Conservation (phyloP, 768 basidiomycete genomes). For the Trametes coccinea region DNA sequence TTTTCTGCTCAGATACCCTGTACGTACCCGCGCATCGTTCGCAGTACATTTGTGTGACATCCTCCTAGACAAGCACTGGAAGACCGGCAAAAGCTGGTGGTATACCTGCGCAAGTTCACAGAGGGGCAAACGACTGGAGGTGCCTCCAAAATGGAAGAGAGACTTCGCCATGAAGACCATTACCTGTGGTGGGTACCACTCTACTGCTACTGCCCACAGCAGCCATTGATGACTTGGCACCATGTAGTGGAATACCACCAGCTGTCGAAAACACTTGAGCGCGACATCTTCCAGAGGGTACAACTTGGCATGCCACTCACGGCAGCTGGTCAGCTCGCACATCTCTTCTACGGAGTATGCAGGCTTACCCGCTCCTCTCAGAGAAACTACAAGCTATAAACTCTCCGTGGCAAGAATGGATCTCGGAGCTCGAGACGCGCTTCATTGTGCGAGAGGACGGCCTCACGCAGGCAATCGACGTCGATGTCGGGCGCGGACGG, state of each 20-base stretch:
- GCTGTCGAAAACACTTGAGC: slow-evolving; percentile 56
- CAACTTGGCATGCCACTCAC: slow-evolving; percentile 78
- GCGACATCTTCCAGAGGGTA: slow-evolving; percentile 82
- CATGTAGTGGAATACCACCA: slow-evolving; percentile 64
- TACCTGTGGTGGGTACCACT: slow-evolving; percentile 59
- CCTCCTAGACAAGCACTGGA: slow-evolving; percentile 52
- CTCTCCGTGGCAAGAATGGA: slow-evolving; percentile 70
- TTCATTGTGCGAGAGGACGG: slow-evolving; percentile 63
- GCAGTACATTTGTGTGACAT: slow-evolving; percentile 27
- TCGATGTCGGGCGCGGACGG: slow-evolving; percentile 69
- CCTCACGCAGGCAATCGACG: slow-evolving; percentile 54
- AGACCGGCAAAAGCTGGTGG: slow-evolving; percentile 64
- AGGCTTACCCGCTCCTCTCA: slow-evolving; percentile 8
- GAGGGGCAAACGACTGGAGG: slow-evolving; percentile 46
- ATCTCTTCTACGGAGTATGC: background rate
- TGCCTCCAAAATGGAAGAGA: slow-evolving; percentile 53
- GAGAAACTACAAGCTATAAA: slow-evolving; percentile 82
- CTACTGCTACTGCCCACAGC: background rate
- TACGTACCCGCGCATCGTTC: slow-evolving; percentile 33
- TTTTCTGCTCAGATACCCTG: slow-evolving; percentile 49
- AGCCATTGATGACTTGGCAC: background rate
- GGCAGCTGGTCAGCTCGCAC: slow-evolving; percentile 55
- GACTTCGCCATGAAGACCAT: slow-evolving; percentile 57
- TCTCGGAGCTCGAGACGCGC: slow-evolving; percentile 54
- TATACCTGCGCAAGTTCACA: slow-evolving; percentile 52